Evolutionary conservation across 768 basidiomycete species (phyloP), one percentile per base, ranked within the genome.

Genomic region (Kondoa malvinella): DNA sequence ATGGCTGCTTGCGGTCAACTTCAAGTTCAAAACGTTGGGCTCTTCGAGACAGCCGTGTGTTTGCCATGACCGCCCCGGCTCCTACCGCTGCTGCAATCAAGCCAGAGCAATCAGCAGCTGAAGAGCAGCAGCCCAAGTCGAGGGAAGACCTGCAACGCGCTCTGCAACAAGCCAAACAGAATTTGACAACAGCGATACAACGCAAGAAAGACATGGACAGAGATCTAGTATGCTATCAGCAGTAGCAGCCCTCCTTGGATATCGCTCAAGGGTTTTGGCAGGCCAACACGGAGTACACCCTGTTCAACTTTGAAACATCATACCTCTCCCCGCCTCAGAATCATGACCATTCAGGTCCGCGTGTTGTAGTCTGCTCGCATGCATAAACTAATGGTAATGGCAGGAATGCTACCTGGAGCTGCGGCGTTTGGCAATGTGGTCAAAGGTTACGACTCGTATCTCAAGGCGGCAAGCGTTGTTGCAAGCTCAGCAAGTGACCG

Each of bases 291-390:
- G 69, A 69, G 32, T 3, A 65, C 21, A 27, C 69, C 14, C 61
- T 69, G n/a, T 69, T 66, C 56, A 57, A 65, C 17, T 69, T 69
- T 66, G 69, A 69, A 56, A 69, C 69, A 17, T 67, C 69, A 17
- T 69, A 69, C 60, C 69, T 69, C 59, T 57, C 69, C 30, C 65
- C 60, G 14, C 61, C 61, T 27, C 29, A 16, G 12, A 33, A 63
- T 50, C 12, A 50, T 8, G 21, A 50, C 40, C 40, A 50, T 8
- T 50, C 40, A 8, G 21, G 21, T 21, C 8, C 40, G 40, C 40
- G 40, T 50, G 12, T 50, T 8, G 12, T 50, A 50, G 8, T 50
- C 21, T 8, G 40, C n/a, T n/a, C n/a, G n/a, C n/a, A n/a, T 50
- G 12, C 8, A 8, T 50, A 8, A 65, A 66, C 34, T 65, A 58